These are phyloP conservation scores for Xerocomus spinulosus DNA, from an alignment of 768 basidiomycete genomes.

Conservation along the genomic window DNA sequence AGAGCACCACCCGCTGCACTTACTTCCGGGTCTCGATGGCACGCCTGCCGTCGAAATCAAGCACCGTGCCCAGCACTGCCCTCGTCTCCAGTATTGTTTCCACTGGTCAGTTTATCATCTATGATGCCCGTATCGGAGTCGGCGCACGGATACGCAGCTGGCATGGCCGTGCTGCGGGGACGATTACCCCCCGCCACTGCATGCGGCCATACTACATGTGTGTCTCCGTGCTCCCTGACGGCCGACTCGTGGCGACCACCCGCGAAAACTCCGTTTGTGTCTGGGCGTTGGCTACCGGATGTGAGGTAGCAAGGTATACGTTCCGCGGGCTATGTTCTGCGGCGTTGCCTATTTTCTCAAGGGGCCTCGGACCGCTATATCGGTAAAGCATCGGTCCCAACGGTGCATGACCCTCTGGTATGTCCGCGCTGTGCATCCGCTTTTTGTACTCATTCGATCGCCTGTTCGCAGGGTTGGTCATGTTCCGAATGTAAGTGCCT, in stretches of 20 bases:
- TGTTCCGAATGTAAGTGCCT: conserved; percentile 7
- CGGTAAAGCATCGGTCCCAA: conserved; percentile 9
- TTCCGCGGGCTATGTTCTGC: conserved; percentile 24
- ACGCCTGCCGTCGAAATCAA: too few relatives aligned
- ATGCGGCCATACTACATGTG: conserved; percentile 24
- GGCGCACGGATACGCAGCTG: conserved; percentile 19
- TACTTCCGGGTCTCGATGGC: too few relatives aligned
- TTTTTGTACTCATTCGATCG: background rate
- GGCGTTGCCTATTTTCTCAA: conserved; percentile 21
- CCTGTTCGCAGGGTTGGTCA: conserved; percentile 1
- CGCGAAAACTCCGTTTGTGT: conserved; percentile 14
- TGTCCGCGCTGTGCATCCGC: background rate
- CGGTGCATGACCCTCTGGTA: conserved; percentile 6
- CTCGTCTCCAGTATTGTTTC: too few relatives aligned
- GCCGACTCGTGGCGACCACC: conserved; percentile 18
- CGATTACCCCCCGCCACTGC: conserved; percentile 4
- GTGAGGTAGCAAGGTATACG: conserved; percentile 16
- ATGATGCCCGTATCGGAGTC: conserved; percentile 13
- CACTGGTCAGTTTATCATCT: too few relatives aligned
- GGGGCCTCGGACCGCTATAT: conserved; percentile 17
- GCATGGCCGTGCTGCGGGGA: conserved; percentile 9
- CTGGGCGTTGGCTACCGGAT: conserved; percentile 14
- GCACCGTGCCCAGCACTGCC: too few relatives aligned
- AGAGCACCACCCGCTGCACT: conserved; percentile 23
- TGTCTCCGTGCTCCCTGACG: conserved; percentile 20